These are phyloP conservation scores for Neospermospora avenae DNA, from an alignment of 2,329 filamentous ascomycete genomes.

Conservation along the genomic window DNA sequence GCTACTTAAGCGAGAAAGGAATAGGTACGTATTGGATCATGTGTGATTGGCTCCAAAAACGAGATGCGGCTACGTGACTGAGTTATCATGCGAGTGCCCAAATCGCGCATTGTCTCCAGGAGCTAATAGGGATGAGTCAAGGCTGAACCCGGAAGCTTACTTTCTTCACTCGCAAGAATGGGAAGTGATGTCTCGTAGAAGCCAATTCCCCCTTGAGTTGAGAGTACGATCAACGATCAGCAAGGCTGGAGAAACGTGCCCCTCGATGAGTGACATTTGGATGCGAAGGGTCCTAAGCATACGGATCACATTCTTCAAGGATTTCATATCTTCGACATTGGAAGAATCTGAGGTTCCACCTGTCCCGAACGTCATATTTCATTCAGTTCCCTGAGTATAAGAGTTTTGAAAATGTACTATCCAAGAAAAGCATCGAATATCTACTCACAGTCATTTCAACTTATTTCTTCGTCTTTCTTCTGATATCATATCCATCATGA, in stretches of 20 bases:
- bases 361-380: not conserved
- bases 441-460: not conserved
- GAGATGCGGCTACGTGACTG: no score
- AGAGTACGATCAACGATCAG: not conserved
- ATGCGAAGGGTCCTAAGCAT: not conserved
- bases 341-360: conserved; percentile 1
- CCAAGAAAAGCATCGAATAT: no score
- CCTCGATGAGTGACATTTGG: not conserved
- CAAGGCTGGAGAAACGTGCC: not conserved
- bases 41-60: no score
- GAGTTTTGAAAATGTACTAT: not conserved
- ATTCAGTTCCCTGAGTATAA: not conserved
- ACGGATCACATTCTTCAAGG: not conserved
- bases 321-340: not conserved
- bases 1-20: no score
- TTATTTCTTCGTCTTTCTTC: not conserved
- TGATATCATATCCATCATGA: conserved; percentile 3
- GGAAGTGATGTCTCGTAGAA: not conserved
- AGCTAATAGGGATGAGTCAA: no score
- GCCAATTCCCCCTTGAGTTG: not conserved
- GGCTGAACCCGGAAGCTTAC: no score
- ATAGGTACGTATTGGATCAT: no score
- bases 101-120: no score
- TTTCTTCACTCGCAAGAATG: no score
- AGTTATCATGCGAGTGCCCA: no score